Evolutionary conservation across 208 protist genomes (phyloP).

Genomic region (Acanthamoeba divionensis): DNA sequence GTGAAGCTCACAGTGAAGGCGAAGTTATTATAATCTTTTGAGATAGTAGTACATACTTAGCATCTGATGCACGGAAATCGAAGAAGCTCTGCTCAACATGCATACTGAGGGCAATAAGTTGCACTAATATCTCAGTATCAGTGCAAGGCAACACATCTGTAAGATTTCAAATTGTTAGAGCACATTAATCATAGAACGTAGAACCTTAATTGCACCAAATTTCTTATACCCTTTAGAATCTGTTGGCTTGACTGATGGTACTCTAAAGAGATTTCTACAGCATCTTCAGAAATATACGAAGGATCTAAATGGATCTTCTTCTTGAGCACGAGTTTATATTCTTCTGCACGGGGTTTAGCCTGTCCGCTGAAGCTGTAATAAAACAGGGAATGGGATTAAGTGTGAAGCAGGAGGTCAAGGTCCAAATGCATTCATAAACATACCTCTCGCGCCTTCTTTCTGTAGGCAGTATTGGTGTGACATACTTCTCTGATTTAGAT

Average conservation of each 20-base stretch:
- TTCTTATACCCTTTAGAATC: background rate
- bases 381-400: no score
- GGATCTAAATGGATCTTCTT: slow-evolving; percentile 41
- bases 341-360: background rate
- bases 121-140: background rate
- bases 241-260: background rate
- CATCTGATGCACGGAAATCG: background rate
- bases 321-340: slow-evolving; percentile 29
- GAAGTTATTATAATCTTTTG: no score
- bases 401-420: no score
- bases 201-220: background rate
- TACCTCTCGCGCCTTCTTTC: no score
- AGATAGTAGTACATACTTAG: background rate
- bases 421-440: no score
- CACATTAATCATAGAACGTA: background rate
- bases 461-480: no score
- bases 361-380: background rate
- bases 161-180: background rate
- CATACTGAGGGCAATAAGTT: background rate
- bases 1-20: no score
- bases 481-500: slow-evolving; percentile 9
- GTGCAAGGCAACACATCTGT: background rate
- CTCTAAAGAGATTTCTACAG: background rate
- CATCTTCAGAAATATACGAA: background rate
- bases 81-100: background rate